Conservation (phyloP, 2,329 filamentous ascomycete species). For the Golovinomyces cichoracearum region DNA sequence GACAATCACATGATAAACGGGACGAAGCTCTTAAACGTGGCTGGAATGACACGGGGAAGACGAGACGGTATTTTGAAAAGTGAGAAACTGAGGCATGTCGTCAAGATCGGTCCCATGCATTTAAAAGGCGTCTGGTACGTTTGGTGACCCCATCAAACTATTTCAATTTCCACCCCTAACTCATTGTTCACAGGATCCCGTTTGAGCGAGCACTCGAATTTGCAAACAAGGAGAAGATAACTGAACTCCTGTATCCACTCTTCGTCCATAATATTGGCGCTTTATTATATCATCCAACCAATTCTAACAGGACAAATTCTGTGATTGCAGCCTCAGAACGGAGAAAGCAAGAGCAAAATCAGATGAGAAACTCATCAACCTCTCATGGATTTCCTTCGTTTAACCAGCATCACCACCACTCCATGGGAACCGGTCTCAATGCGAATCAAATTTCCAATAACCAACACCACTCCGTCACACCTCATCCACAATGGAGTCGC, state of each 20-base stretch:
- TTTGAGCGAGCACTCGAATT: slow-evolving; percentile 95
- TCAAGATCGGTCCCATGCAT: slow-evolving; percentile 98
- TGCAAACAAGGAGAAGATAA: slow-evolving; percentile 98
- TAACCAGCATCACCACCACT: slow-evolving; percentile 32
- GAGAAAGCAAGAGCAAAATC: slow-evolving; percentile 42
- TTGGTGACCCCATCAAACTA: not conserved
- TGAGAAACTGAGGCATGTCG: slow-evolving; percentile 86
- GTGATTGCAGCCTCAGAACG: slow-evolving; percentile 68
- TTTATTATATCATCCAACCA: slow-evolving; percentile 77
- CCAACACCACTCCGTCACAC: slow-evolving; percentile 26
- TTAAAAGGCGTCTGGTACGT: slow-evolving; percentile 87
- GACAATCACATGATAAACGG: slow-evolving; percentile 99
- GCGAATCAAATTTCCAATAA: slow-evolving; percentile 21
- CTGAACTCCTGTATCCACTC: slow-evolving; percentile 74
- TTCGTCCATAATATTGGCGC: slow-evolving; percentile 96
- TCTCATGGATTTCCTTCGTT: slow-evolving; percentile 38
- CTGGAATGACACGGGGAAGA: slow-evolving; percentile 88
- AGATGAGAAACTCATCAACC: slow-evolving; percentile 35
- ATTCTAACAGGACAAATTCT: slow-evolving; percentile 55
- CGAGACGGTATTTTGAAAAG: slow-evolving; percentile 93
- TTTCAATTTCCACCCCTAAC: not conserved
- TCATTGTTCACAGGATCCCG: slow-evolving; percentile 47
- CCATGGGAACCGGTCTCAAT: slow-evolving; percentile 33
- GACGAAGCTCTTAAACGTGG: slow-evolving; percentile 87
- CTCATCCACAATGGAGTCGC: slow-evolving; percentile 42